These are phyloP conservation scores for Sporothrix pallida DNA, from an alignment of 2,329 filamentous ascomycete genomes.

Conservation along the genomic window DNA sequence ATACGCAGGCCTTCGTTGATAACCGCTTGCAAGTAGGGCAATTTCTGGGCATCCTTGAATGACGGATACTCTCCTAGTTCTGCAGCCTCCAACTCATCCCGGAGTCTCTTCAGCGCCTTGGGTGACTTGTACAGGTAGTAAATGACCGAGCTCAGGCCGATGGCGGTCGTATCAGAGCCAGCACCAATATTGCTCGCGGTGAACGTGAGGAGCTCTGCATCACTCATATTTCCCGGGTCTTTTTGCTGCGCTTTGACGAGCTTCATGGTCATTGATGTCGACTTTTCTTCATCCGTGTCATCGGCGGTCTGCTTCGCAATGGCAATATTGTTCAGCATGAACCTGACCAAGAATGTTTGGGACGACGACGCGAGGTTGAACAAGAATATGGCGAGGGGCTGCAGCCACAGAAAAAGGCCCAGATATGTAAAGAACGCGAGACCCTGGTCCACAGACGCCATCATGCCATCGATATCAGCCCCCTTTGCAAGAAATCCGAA, in stretches of 20 bases:
- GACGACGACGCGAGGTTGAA: slow-evolving; percentile 5
- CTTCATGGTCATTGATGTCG: slow-evolving; percentile 6
- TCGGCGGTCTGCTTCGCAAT: background rate
- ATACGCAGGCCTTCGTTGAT: slow-evolving; percentile 19
- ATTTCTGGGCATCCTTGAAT: slow-evolving; percentile 17
- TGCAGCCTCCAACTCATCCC: slow-evolving; percentile 10
- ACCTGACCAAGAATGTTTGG: background rate
- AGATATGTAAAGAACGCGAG: background rate
- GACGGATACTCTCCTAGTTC: slow-evolving; percentile 7
- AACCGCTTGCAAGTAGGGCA: slow-evolving; percentile 21
- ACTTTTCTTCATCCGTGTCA: background rate
- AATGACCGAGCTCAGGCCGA: background rate
- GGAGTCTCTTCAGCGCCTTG: background rate
- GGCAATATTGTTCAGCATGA: slow-evolving; percentile 1
- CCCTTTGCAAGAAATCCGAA: slow-evolving; percentile 10
- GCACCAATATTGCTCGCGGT: slow-evolving; percentile 9
- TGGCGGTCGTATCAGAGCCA: slow-evolving; percentile 3
- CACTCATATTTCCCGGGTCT: background rate
- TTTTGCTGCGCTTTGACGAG: background rate
- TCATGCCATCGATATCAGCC: slow-evolving; percentile 7
- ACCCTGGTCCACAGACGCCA: background rate
- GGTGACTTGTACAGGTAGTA: slow-evolving; percentile 12
- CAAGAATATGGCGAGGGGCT: background rate
- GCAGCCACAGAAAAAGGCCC: slow-evolving; percentile 15
- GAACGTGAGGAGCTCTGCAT: background rate